Conservation (phyloP, 352 stramenopile genomes). For the Pythium phragmitis region DNA sequence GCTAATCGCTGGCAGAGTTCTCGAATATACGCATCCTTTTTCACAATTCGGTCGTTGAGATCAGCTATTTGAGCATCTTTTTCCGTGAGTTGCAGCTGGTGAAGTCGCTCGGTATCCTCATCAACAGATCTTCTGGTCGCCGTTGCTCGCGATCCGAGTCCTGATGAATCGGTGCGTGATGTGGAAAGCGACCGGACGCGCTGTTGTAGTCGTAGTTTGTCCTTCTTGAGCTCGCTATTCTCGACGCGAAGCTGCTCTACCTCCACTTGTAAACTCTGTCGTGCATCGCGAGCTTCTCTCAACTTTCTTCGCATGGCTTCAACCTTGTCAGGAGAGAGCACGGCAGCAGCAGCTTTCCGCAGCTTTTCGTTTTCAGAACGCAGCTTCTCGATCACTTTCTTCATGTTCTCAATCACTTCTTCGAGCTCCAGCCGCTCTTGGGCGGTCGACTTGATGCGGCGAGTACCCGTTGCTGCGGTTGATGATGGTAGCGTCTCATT, state of each 20-base stretch:
- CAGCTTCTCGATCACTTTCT: slow-evolving; percentile 78
- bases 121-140: background rate
- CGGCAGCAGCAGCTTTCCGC: slow-evolving; percentile 24
- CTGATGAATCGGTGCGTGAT: slow-evolving; percentile 9
- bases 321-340: slow-evolving; percentile 40
- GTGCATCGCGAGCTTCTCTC: slow-evolving; percentile 43
- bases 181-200: slow-evolving; percentile 48
- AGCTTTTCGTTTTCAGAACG: slow-evolving; percentile 71
- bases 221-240: slow-evolving; percentile 44
- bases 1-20: slow-evolving; percentile 13
- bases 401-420: slow-evolving; percentile 81
- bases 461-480: background rate
- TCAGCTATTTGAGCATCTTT: slow-evolving; percentile 36
- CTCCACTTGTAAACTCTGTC: slow-evolving; percentile 38
- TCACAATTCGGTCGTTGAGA: slow-evolving; percentile 26
- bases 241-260: slow-evolving; percentile 42
- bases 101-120: slow-evolving; percentile 20
- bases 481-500: background rate
- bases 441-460: slow-evolving; percentile 19
- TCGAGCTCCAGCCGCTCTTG: slow-evolving; percentile 65
- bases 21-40: slow-evolving; percentile 19
- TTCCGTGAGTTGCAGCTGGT: slow-evolving; percentile 28
- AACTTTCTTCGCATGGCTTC: slow-evolving; percentile 46
- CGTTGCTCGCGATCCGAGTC: background rate
- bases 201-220: slow-evolving; percentile 70